phyloP scores from a whole-genome alignment of 129 eudicot species.

The Lactuca sativa region DNA sequence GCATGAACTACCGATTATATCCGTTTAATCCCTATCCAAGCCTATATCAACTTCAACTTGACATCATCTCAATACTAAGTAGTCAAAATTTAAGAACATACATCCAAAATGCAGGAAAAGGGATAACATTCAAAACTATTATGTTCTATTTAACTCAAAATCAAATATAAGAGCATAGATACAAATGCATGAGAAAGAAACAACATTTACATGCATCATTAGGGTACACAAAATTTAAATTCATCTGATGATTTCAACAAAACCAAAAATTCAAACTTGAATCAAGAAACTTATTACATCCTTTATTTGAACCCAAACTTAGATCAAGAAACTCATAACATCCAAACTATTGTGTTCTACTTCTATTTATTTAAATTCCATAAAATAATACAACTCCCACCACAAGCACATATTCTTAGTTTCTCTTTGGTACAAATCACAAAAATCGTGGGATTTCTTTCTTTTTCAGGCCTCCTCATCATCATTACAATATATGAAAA shows the following conservation, averaged over 20 bases:
- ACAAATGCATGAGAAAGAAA: constrained; percentile 15
- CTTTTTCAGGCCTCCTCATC: constrained; percentile 30
- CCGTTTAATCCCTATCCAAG: no score
- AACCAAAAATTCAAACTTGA: background rate
- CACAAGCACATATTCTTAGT: constrained; percentile 42
- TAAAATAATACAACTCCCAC: constrained; percentile 55
- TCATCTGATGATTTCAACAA: constrained; percentile 7
- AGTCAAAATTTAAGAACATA: no score
- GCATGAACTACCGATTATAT: no score
- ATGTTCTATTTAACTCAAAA: constrained; percentile 4
- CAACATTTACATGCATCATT: constrained; percentile 17
- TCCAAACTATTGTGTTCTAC: constrained; percentile 42
- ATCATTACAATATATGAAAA: constrained; percentile 49
- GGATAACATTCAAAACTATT: background rate
- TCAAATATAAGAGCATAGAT: constrained; percentile 14
- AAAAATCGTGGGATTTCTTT: constrained; percentile 40
- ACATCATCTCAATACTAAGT: no score
- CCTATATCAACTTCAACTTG: no score
- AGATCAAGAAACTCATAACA: background rate
- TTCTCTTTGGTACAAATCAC: constrained; percentile 56
- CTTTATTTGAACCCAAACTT: constrained; percentile 3
- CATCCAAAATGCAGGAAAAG: background rate
- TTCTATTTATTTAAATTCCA: constrained; percentile 57
- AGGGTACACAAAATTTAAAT: constrained; percentile 8
- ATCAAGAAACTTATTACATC: constrained; percentile 32